Evolutionary conservation across 2,329 filamentous ascomycete genomes (phyloP).

Genomic region (Alternaria longipes): DNA sequence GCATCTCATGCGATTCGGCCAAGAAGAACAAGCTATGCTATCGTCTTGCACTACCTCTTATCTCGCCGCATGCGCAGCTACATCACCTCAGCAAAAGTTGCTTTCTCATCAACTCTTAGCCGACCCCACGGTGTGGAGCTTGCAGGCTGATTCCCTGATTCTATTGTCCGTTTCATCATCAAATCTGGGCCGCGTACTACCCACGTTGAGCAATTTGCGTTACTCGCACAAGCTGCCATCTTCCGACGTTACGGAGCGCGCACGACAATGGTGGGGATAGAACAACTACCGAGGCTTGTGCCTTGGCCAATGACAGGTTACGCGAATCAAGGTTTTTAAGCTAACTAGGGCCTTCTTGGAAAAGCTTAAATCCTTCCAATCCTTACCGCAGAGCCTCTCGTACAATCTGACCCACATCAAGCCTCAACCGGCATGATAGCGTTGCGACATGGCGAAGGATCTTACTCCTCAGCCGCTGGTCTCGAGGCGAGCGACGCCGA

Average conservation of each 20-base stretch:
- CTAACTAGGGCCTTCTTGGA: constrained; percentile 17
- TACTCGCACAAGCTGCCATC: constrained; percentile 14
- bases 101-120: background rate
- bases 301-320: constrained; percentile 3
- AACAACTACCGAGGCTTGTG: constrained; percentile 4
- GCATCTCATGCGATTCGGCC: background rate
- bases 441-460: constrained; percentile 15
- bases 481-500: constrained; percentile 15
- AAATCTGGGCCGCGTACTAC: constrained; percentile 3
- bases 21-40: constrained; percentile 7
- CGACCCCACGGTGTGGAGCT: constrained; percentile 1
- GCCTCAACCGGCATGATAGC: constrained; percentile 23
- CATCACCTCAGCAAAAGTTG: background rate
- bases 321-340: constrained; percentile 19
- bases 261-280: constrained; percentile 10
- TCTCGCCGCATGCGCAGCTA: background rate
- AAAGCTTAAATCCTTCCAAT: constrained; percentile 19
- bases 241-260: constrained; percentile 4
- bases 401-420: constrained; percentile 15
- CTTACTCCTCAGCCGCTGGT: constrained; percentile 25
- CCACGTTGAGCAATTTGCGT: background rate
- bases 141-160: constrained; percentile 1
- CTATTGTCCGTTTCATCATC: background rate
- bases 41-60: background rate
- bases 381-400: constrained; percentile 17